Evolutionary conservation across 140 eudicot genomes (phyloP), one percentile per base, ranked within the genome.

Genomic region (Anethum foeniculum): DNA sequence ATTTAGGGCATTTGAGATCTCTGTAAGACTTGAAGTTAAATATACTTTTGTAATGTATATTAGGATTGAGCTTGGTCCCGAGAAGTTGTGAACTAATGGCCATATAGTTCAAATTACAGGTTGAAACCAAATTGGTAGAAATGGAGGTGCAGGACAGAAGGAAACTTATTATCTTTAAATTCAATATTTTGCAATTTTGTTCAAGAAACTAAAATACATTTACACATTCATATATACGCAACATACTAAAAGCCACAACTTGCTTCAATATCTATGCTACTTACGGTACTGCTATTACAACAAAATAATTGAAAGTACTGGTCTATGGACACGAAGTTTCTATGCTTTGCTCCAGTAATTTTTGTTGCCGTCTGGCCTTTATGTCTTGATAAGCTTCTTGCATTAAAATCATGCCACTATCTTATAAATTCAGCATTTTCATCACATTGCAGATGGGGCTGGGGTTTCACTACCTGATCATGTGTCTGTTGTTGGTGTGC

Each of bases 401-500:
- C 69, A 79, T 18, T 62, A 4, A 58, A 62, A 39, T 65, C 67
- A 28, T 32, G 30, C 82, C 15, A 28, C 5, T 44, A 49, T 71
- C 77, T 56, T 44, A 39, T 38, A 69, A 39, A 47, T 58, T 23
- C 51, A 49, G 39, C 48, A 47, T 77, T 41, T 80, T 77, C 28
- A 41, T 76, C 46, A 75, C 78, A 76, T 81, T 82, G 86, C 89
- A 94, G 98, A 92, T 75, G 95, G 86, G 77, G 89, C 91, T 74
- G 91, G 90, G 81, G 76, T 91, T 86, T 43, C 89, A 81, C 80
- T 85, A 81, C 90, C 89, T 60, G 86, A 86, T 82, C 90, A 94
- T 21, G 91, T 51, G 30, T 88, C 97, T 73, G 83, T 94, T 80
- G 98, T 90, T 76, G 98, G 98, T 81, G 87, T 94, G 73, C 92